Base-by-base conservation (phyloP, 176 grass and related monocot genomes). In the Triticum monococcum region DNA sequence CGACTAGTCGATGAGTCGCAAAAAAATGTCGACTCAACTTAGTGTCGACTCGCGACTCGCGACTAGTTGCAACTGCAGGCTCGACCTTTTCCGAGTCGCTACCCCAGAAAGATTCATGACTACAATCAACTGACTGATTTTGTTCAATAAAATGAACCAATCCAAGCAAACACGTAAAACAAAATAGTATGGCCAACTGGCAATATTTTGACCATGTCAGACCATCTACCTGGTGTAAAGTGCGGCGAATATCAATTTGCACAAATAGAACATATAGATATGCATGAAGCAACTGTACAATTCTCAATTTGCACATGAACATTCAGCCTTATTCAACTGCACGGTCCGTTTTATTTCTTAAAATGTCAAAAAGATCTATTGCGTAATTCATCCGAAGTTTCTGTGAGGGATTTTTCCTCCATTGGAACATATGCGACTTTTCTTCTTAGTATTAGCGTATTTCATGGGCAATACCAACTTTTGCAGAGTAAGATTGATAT, bases 201-300 rank as follows among this genome's bases (percentile, higher is more conserved):
- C n/a, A 63, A 80, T 86, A 79, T 18, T 68, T 61, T 70, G 35
- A n/a, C 50, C 52, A 48, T 59, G 20, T 3, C 82, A 60, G 72
- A 76, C 30, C 24, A 75, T 67, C 20, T 30, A 56, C 24, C 45
- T 75, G 57, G 71, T 67, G 7, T 11, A 37, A 5, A 2, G 5
- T 86, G 46, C 25, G n/a, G 31, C 35, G 5, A 16, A 63, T 36
- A 70, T 16, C 17, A 48, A 61, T 62, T 70, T 62, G 71, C 64
- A 82, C 56, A 17, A 71, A 72, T n/a, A 12, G 43, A 81, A 77
- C 40, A 77, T 59, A 89, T 67, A 89, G 22, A 46, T 31, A 64
- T 2, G n/a, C 5, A 72, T 79, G 64, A 79, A 90, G 30, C 54
- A 78, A 35, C 13, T 20, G 40, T 79, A 13, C 41, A 72, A 73